phyloP scores from a whole-genome alignment of 306 rosid genomes.

The Malus domestica region DNA sequence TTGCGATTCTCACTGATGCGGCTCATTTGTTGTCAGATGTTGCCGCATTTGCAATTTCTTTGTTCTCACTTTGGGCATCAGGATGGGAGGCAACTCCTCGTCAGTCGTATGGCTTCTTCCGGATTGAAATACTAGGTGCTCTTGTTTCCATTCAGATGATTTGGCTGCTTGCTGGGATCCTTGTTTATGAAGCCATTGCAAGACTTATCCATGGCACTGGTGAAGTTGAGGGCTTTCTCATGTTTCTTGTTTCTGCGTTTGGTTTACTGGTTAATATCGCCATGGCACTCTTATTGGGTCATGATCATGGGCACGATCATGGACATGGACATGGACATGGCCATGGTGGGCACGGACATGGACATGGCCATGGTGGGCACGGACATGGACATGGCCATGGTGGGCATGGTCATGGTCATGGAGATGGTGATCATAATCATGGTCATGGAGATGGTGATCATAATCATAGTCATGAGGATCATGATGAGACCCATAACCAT shows the following conservation, averaged over 20 bases:
- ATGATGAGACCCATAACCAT: constrained; percentile 8
- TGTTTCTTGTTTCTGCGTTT: constrained; percentile 51
- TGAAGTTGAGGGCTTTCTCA: constrained; percentile 49
- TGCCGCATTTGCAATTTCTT: constrained; percentile 57
- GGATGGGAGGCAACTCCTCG: constrained; percentile 69
- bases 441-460: constrained; percentile 13
- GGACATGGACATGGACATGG: constrained; percentile 3
- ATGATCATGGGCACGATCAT: constrained; percentile 34
- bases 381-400: constrained; percentile 1
- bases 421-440: too few species aligned
- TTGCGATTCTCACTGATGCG: constrained; percentile 62
- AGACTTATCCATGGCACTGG: constrained; percentile 38
- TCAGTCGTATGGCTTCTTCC: constrained; percentile 55
- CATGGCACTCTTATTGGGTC: constrained; percentile 53
- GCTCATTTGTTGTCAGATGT: constrained; percentile 58
- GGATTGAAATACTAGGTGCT: constrained; percentile 54
- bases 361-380: constrained; percentile 8
- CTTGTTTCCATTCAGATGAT: constrained; percentile 64
- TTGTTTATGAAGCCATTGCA: constrained; percentile 50
- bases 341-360: constrained; percentile 5
- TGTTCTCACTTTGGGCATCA: constrained; percentile 54
- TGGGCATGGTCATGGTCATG: too few species aligned
- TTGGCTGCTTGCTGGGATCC: constrained; percentile 65
- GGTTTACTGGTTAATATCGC: constrained; percentile 48
- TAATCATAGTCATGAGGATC: constrained; percentile 17